Base-by-base conservation (phyloP, 257 asterid genomes). In the Lithospermum erythrorhizon region DNA sequence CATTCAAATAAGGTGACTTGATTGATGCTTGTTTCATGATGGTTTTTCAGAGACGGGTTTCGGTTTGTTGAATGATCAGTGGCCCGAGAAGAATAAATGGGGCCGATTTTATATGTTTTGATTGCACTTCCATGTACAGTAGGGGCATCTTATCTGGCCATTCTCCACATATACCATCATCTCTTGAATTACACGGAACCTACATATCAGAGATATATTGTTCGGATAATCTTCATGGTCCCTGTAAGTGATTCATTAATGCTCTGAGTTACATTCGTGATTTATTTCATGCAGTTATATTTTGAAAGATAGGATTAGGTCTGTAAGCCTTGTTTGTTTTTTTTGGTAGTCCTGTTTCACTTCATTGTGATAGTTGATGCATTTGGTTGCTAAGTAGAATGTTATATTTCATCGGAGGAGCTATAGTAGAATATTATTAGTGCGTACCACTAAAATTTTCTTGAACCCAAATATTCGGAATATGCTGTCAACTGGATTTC, bases 111-210 rank as follows among this genome's bases (percentile, higher is more conserved):
- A 68, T 86, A 73, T 77, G 72, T 86, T 62, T 57, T 83, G 76
- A 76, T 83, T 61, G 95, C 95, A 66, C 64, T 86, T 64, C 95
- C 95, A 25, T 86, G 95, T 68, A 83, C 86, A 6, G 16, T 72
- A 54, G 90, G 86, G 70, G 88, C 95, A 55, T 78, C 81, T 55
- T 55, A 78, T 6, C 66, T 86, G 78, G 90, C 88, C 7, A 63
- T 79, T 58, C 54, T 69, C 27, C 95, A 83, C 77, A 83, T 86
- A 69, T 76, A 86, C 80, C 73, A 78, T 16, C 95, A 86, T 29
- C 69, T 62, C 13, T 58, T 70, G 61, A 70, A 70, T 58, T 70
- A 70, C 68, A 62, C 69, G 10, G 74, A 70, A 29, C 74, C 74
- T 21, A 70, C 64, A 16, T 70, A 70, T 37, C 70, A 63, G 48